A percentile compares a stretch with the other conserved stretches of the same genome.
Evolutionary conservation across 768 basidiomycete genomes (phyloP).

Genomic region (Exsudoporus frostii): DNA sequence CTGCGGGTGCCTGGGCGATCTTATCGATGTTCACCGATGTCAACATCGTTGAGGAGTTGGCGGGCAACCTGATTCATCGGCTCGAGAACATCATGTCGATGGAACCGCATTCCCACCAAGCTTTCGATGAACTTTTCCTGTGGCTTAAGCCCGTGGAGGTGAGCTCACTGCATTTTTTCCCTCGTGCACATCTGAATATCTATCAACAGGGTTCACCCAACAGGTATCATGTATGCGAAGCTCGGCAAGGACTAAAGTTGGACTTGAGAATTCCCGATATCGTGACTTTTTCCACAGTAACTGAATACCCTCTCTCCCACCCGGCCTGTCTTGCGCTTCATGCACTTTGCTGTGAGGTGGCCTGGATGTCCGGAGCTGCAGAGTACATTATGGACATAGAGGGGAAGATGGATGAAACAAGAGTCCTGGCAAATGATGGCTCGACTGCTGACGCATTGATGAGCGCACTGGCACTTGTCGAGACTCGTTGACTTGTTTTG

Average conservation of each 20-base stretch:
- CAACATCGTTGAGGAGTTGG: not conserved
- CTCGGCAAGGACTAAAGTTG: not conserved
- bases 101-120: not conserved
- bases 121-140: not conserved
- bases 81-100: not conserved
- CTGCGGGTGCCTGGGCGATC: not conserved
- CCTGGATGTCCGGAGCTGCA: constrained; percentile 6
- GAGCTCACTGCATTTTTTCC: not conserved
- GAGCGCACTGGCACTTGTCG: not conserved
- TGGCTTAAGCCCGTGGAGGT: constrained; percentile 9
- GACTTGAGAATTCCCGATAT: not conserved
- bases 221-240: not conserved
- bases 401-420: no score
- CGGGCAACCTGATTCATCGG: not conserved
- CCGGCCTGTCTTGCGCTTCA: not conserved
- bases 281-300: no score
- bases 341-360: constrained; percentile 7
- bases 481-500: not conserved
- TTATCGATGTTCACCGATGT: not conserved
- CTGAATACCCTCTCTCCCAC: not conserved
- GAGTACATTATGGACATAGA: constrained; percentile 1
- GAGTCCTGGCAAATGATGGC: not conserved
- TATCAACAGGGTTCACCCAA: not conserved
- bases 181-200: no score
- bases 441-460: not conserved